phyloP scores from a whole-genome alignment of 305 asterid genomes.

The Fraxinus sp. region DNA sequence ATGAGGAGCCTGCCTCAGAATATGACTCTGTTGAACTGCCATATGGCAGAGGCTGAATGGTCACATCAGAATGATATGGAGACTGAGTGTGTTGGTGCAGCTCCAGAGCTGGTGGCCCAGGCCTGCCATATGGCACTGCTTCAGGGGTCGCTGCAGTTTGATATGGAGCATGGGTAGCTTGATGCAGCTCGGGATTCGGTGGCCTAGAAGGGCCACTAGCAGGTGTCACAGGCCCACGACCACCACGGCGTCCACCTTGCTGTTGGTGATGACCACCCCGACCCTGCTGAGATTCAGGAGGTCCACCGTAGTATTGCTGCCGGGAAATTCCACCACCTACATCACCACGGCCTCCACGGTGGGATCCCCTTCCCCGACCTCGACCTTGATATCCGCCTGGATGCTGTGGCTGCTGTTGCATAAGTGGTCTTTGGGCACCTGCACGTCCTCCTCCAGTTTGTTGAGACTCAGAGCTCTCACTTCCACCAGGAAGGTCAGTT shows the following conservation, averaged over 20 bases:
- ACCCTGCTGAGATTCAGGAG: constrained; percentile 50
- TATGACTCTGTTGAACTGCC: constrained; percentile 41
- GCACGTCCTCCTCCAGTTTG: constrained; percentile 66
- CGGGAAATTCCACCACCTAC: constrained; percentile 56
- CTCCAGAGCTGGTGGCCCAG: constrained; percentile 60
- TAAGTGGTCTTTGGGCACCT: constrained; percentile 45
- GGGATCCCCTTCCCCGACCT: constrained; percentile 66
- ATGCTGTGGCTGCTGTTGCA: constrained; percentile 49
- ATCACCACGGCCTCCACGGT: constrained; percentile 72
- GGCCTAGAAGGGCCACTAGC: constrained; percentile 77
- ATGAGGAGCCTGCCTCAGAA: constrained; percentile 58
- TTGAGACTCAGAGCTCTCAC: constrained; percentile 63
- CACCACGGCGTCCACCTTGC: constrained; percentile 66
- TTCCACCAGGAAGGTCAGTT: constrained; percentile 54
- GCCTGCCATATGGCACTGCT: constrained; percentile 1
- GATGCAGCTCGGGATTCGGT: constrained; percentile 94
- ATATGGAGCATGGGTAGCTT: constrained; percentile 67
- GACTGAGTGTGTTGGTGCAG: constrained; percentile 91
- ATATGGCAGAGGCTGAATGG: constrained; percentile 43
- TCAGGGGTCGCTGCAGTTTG: constrained; percentile 48
- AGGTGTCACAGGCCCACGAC: constrained; percentile 60
- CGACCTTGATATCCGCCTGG: constrained; percentile 62
- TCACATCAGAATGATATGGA: constrained; percentile 48
- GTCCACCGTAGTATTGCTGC: constrained; percentile 66
- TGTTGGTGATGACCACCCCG: constrained; percentile 59